These are phyloP conservation scores for Heliamphora exappendiculata DNA, from an alignment of 148 eudicot genomes.

Conservation along the genomic window DNA sequence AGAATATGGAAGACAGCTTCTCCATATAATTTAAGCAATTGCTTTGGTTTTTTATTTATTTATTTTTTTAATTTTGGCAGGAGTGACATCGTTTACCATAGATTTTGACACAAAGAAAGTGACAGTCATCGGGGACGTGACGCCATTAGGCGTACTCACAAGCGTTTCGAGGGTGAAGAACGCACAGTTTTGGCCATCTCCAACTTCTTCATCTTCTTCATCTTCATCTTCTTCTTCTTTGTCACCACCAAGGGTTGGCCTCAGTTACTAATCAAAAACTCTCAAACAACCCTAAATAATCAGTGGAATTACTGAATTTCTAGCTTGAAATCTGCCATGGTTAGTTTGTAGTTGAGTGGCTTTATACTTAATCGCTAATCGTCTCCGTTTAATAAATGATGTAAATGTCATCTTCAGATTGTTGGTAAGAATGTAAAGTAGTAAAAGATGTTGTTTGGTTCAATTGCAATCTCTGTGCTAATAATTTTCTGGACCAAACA, in stretches of 20 bases:
- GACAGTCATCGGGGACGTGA: conserved; percentile 61
- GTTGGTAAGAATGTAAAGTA: conserved; percentile 14
- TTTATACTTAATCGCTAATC: conserved; percentile 9
- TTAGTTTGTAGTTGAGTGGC: conserved; percentile 4
- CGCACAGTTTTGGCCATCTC: conserved; percentile 81
- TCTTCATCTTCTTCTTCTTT: conserved; percentile 33
- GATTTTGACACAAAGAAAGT: conserved; percentile 74
- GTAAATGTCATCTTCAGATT: conserved; percentile 2
- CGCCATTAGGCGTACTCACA: conserved; percentile 54
- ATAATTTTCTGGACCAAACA: conserved; percentile 12
- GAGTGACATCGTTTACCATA: conserved; percentile 66
- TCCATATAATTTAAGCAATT: background rate
- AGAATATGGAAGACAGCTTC: no score
- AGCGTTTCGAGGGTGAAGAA: conserved; percentile 80
- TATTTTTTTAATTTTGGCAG: conserved; percentile 27
- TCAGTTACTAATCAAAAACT: background rate
- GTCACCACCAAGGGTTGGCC: conserved; percentile 17
- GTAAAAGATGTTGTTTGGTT: conserved; percentile 10
- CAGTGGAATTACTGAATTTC: background rate
- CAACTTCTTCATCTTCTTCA: conserved; percentile 33
- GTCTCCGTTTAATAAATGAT: background rate
- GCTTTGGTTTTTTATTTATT: background rate
- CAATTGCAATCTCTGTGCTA: conserved; percentile 1
- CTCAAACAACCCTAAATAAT: background rate
- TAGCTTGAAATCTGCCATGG: background rate